Conservation (phyloP, 2,329 filamentous ascomycete species). For the Paecilomyces niveus region DNA sequence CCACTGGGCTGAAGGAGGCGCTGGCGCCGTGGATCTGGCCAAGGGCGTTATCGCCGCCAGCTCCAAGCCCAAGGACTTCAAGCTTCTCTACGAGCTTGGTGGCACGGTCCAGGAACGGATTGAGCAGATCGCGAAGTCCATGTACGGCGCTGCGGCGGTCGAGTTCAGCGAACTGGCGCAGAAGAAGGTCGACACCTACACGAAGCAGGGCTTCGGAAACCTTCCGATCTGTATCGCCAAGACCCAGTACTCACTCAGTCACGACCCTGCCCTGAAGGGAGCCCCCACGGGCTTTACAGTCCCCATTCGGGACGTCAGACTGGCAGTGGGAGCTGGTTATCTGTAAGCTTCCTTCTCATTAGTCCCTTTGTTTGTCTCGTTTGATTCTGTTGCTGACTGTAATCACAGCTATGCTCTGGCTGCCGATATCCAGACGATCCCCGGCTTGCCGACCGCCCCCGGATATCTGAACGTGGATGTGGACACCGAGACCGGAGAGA, state of each 20-base stretch:
- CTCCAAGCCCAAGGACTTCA: constrained; percentile 78
- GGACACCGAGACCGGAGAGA: constrained; percentile 74
- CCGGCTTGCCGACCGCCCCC: constrained; percentile 86
- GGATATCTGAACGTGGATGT: constrained; percentile 92
- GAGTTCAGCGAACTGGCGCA: constrained; percentile 92
- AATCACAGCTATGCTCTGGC: constrained; percentile 71
- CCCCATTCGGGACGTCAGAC: constrained; percentile 85
- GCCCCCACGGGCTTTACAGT: constrained; percentile 91
- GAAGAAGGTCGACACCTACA: constrained; percentile 94
- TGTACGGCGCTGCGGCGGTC: constrained; percentile 88
- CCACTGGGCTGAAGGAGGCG: constrained; percentile 94
- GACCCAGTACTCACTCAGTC: constrained; percentile 94
- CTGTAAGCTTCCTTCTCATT: constrained; percentile 49
- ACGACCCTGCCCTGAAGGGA: constrained; percentile 89
- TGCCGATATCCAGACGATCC: constrained; percentile 97
- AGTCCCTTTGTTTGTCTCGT: not conserved
- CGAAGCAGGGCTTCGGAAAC: constrained; percentile 82
- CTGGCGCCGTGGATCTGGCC: constrained; percentile 81
- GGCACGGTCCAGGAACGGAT: constrained; percentile 81
- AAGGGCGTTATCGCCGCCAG: constrained; percentile 77
- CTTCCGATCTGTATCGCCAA: constrained; percentile 95
- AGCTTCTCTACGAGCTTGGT: constrained; percentile 75
- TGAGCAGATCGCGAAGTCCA: constrained; percentile 78
- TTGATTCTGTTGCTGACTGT: constrained; percentile 28
- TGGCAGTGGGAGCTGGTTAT: constrained; percentile 92